Base-by-base conservation (phyloP, 805 yeast species). In the Monosporozyma yasuniensis region DNA sequence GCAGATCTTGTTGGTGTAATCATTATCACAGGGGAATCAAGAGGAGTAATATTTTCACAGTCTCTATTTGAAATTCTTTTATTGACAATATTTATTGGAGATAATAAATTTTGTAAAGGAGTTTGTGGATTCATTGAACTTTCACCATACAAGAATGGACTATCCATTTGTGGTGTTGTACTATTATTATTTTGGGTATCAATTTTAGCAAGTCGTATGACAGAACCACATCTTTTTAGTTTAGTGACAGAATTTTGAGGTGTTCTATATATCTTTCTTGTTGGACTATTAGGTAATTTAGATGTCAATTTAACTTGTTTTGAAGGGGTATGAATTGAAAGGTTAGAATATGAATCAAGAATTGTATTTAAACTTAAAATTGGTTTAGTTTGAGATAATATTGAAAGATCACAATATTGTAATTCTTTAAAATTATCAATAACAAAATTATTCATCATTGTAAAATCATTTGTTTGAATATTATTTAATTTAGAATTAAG, bases 71-170 rank as follows among this genome's bases (percentile, higher is more conserved):
- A n/a, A 10, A 30, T 19, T 46, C 25, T n/a, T 11, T 10, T 22
- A 16, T 18, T n/a, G 1, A 44, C 19, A 6, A 47, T 22, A 25
- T 47, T 47, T 10, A 47, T 32, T 16, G 49, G 49, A 4, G 49
- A 47, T 14, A 47, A 34, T 42, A 47, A n/a, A 10, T 32, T 30
- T 27, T 21, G 18, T 22, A 47, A 23, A 11, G 49, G 49, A 21
- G 49, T 47, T n/a, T 12, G 27, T 23, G 49, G 44, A 28, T 18
- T 21, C 10, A 4, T 6, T 30, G 19, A 12, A 16, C 14, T 30
- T 25, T 39, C 37, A 5, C 41, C 27, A 27, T 12, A 34, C 18
- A 47, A 25, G 22, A 37, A 30, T 14, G 48, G 38, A 14, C 25
- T 46, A 10, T 21, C 41, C 3, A 32, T 14, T 32, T 4, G 8